Base-by-base conservation (phyloP, 352 stramenopile species). In the Globisporangium megalacanthum region DNA sequence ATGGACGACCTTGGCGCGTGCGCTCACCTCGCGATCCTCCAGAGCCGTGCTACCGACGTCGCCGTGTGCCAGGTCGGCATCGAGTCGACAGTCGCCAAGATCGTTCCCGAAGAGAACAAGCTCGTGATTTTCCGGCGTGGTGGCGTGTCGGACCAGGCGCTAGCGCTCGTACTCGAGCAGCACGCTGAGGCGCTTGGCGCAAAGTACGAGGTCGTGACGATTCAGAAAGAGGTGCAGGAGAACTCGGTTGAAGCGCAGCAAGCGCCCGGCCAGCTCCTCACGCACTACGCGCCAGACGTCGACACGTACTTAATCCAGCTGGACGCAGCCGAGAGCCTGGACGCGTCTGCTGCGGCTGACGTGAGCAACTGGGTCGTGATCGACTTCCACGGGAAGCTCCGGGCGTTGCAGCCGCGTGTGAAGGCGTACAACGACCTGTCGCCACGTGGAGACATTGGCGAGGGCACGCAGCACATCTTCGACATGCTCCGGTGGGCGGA, bases 261-360 rank as follows among this genome's bases (percentile, higher is more conserved):
- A 37, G 94, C 96, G 5, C 97, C 97, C 0, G 97, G 97, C 14
- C 96, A 99, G 77, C 83, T 95, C 22, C 83, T 99, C 66, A 98
- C 92, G 31, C 97, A 99, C 72, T 99, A 99, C 68, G 97, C 97
- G 11, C 97, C 97, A 0, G 85, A 99, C 61, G 84, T 98, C 33
- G 74, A 92, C 64, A 96, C 90, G 39, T 97, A 88, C 66, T 65
- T 97, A 54, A 75, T 87, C 56, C 72, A 89, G 45, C 49, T 56
- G 1, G 59, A 73, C n/a, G 75, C 70, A 4, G 20, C 11, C 4
- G 72, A 84, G 44, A 49, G 51, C 22, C 73, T 85, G 46, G 61
- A 83, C 42, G 50, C 70, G 2, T 29, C 25, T 29, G 55, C 69
- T 0, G 55, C 53, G 0, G 58, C 75, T 6, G 65, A 77, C 58